Percentiles rank a stretch among this genome's conserved stretches.
These are phyloP conservation scores for Serendipita vermifera DNA, from an alignment of 768 basidiomycete species.

Conservation along the genomic window DNA sequence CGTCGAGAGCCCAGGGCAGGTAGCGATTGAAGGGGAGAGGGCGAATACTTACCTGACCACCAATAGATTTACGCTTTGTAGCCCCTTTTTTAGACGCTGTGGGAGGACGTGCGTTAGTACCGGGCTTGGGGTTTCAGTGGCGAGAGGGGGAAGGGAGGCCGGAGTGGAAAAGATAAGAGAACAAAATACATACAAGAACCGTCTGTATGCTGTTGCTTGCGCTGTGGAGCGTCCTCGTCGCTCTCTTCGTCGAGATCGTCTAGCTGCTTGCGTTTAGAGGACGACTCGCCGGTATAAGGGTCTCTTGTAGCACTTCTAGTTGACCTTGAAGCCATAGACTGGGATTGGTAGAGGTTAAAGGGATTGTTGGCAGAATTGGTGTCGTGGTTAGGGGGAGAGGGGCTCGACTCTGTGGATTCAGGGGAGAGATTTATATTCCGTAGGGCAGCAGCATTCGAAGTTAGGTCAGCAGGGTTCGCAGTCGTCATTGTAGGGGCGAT, in stretches of 20 bases:
- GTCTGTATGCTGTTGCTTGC: slow-evolving; percentile 46
- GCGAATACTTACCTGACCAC: slow-evolving; percentile 22
- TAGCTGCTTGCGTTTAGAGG: not conserved
- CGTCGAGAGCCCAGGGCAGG: not conserved
- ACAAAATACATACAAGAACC: slow-evolving; percentile 42
- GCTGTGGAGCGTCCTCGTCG: slow-evolving; percentile 46
- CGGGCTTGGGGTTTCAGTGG: slow-evolving; percentile 12
- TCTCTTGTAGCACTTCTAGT: not conserved
- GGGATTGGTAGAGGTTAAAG: not conserved
- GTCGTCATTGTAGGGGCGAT: too few relatives aligned
- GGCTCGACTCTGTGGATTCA: too few relatives aligned
- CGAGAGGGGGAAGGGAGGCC: slow-evolving; percentile 12
- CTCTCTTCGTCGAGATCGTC: slow-evolving; percentile 13
- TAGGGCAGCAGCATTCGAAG: too few relatives aligned
- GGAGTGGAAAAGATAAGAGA: slow-evolving; percentile 52
- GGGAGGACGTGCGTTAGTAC: not conserved
- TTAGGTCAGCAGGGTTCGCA: too few relatives aligned
- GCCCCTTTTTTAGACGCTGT: slow-evolving; percentile 18
- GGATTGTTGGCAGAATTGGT: not conserved
- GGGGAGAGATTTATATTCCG: too few relatives aligned
- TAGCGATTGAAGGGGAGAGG: slow-evolving; percentile 10
- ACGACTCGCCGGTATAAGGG: not conserved
- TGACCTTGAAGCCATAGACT: not conserved
- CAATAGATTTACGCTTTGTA: slow-evolving; percentile 21
- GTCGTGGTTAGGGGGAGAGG: too few relatives aligned